A percentile compares a stretch with the other conserved stretches of the same genome.
Evolutionary conservation across 2,329 filamentous ascomycete species (phyloP).

Genomic region (Talaromyces sp.): DNA sequence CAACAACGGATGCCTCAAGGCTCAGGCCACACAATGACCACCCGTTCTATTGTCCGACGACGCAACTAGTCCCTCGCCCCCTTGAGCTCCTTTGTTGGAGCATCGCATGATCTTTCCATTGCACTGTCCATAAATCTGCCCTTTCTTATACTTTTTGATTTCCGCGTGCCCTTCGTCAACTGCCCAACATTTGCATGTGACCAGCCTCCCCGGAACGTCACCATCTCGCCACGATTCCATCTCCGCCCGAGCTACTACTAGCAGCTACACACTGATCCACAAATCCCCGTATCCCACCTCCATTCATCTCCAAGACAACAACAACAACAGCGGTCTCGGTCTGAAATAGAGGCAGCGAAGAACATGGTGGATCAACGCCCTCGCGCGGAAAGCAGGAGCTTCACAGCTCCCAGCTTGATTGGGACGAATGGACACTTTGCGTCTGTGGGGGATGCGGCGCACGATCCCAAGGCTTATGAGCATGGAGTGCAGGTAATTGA

Average conservation of each 20-base stretch:
- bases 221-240: slow-evolving; percentile 19
- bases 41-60: background rate
- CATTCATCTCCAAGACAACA: background rate
- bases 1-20: slow-evolving; percentile 1
- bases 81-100: background rate
- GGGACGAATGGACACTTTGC: slow-evolving; percentile 49
- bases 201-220: slow-evolving; percentile 11
- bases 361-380: slow-evolving; percentile 16
- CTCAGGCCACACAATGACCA: background rate
- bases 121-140: background rate
- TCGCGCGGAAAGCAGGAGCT: slow-evolving; percentile 29
- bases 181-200: slow-evolving; percentile 20
- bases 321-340: background rate
- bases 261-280: background rate
- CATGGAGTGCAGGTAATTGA: slow-evolving; percentile 97
- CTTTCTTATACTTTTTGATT: background rate
- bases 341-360: background rate
- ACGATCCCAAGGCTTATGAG: slow-evolving; percentile 59
- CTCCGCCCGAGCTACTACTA: background rate
- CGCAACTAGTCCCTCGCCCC: background rate
- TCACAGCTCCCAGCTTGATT: slow-evolving; percentile 40
- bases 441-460: slow-evolving; percentile 37
- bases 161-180: slow-evolving; percentile 11
- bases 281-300: background rate
- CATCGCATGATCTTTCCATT: background rate